Evolutionary conservation across 177 flowering plant genomes (phyloP).

Genomic region (Vitis hybrid): DNA sequence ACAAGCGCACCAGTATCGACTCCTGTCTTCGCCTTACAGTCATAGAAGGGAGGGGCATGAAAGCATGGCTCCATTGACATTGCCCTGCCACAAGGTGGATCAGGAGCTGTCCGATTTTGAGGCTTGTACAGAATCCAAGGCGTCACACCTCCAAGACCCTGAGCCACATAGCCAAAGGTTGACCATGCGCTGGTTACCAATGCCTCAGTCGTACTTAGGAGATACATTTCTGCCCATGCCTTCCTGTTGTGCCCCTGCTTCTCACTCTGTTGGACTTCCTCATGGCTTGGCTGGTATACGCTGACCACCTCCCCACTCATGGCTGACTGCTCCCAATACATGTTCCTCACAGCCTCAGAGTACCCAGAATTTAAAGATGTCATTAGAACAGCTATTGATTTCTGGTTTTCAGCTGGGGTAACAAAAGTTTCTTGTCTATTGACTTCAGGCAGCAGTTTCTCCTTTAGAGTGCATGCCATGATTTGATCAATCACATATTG

Average conservation of each 20-base stretch:
- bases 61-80: constrained; percentile 58
- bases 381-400: constrained; percentile 32
- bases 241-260: constrained; percentile 33
- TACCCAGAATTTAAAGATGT: constrained; percentile 38
- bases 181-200: constrained; percentile 44
- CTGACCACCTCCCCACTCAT: constrained; percentile 32
- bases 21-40: constrained; percentile 36
- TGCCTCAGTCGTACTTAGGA: constrained; percentile 36
- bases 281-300: constrained; percentile 52
- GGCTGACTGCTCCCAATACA: constrained; percentile 42
- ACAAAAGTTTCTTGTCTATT: not conserved
- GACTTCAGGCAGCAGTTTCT: constrained; percentile 35
- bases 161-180: constrained; percentile 56
- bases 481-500: constrained; percentile 36
- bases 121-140: constrained; percentile 47
- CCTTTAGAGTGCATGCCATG: constrained; percentile 21
- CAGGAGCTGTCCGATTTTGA: constrained; percentile 27
- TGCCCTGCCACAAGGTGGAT: constrained; percentile 36
- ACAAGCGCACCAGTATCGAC: constrained; percentile 34
- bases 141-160: constrained; percentile 47
- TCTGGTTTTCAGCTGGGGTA: constrained; percentile 11
- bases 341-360: constrained; percentile 24
- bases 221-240: constrained; percentile 57
- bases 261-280: constrained; percentile 34
- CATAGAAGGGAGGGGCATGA: constrained; percentile 45